Conservation (phyloP, 169 alveolate genomes). For the Plasmodium malariae region DNA sequence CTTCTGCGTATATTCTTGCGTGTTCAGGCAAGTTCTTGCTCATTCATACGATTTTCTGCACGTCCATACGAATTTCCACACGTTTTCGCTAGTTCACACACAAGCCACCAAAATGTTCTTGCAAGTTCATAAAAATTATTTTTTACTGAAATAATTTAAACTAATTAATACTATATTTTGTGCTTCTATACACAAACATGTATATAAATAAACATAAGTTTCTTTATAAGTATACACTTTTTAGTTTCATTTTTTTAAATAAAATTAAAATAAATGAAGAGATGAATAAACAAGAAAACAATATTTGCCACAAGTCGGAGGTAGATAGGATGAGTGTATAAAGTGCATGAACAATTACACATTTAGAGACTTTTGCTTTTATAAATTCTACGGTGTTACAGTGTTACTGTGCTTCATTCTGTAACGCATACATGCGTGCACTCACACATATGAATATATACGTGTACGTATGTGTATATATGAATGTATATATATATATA, state of each 20-base stretch:
- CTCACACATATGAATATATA: neutral
- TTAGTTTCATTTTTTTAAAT: neutral
- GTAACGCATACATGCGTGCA: neutral
- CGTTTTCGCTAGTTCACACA: too few species aligned
- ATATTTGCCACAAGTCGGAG: neutral
- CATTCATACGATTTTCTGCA: too few species aligned
- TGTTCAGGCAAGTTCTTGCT: too few species aligned
- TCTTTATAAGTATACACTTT: neutral
- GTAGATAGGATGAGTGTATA: neutral
- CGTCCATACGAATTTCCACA: too few species aligned
- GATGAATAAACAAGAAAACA: constrained; percentile 22
- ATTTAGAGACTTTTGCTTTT: neutral
- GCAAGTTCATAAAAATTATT: constrained; percentile 8
- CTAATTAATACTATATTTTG: too few species aligned
- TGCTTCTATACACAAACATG: too few species aligned
- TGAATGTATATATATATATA: too few species aligned
- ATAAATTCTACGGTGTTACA: neutral
- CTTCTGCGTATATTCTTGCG: too few species aligned
- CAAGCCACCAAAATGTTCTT: too few species aligned
- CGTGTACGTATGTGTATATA: constrained; percentile 3
- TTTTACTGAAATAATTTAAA: neutral
- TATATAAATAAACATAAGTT: neutral
- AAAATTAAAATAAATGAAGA: neutral
- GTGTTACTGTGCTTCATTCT: neutral
- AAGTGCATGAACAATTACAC: neutral